Evolutionary conservation across 1,139 yeast genomes (phyloP), one percentile per base, ranked within the genome.

Genomic region (Nakaseomyces nivariensis): DNA sequence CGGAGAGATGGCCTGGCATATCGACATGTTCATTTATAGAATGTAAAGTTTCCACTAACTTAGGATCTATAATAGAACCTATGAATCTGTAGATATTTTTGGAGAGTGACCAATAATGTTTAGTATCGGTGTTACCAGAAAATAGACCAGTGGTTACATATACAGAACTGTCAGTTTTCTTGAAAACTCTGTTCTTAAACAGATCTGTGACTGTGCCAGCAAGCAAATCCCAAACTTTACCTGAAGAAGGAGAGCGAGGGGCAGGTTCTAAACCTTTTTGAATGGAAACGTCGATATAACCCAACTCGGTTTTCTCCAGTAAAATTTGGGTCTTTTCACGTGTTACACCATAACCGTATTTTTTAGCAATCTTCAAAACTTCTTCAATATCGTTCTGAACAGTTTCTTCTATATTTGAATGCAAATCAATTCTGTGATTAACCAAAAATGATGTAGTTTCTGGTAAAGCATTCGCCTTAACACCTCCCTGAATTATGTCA

Each of bases 91-190:
- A 86, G 52, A 89, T 85, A 63, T 85, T 78, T 49, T 73, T 72
- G n/a, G 89, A 77, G 62, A 88, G 72, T 48, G 72, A 67, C 90
- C 94, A 85, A 69, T 85, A 87, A 63, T 79, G 77, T 62, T 78
- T 77, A 7, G 96, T 87, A 64, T 88, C 96, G 2, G 96, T 88
- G 67, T 87, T 88, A 33, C 86, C 96, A 5, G 86, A 75, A 79
- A 85, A 77, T 48, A 85, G 62, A 22, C 78, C 71, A 9, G 95
- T 94, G 1, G 89, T 70, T 25, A 79, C 62, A 48, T 60, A 63
- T 32, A 84, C 71, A 33, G 81, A 68, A 26, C 38, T 43, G 27
- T 78, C 53, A 17, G 56, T 51, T 10, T 55, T 53, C 42, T 56
- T 51, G 48, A 61, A 59, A 29, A 64, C 57, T 52, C 74, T 64